Evolutionary conservation across 257 asterid genomes (phyloP).

Genomic region (Solanum chiquidenum): DNA sequence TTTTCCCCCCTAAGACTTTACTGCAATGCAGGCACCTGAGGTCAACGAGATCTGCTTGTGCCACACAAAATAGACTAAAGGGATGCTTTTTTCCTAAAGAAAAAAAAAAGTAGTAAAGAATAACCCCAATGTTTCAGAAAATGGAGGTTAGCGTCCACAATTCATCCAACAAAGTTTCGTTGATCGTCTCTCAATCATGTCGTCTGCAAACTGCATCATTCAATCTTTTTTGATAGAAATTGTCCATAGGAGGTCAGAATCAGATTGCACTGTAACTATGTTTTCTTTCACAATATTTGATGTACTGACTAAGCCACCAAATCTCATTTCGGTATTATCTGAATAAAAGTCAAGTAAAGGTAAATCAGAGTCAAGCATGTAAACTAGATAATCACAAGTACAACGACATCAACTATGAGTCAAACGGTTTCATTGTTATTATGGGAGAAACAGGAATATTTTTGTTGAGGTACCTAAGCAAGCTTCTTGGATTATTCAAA

Average conservation of each 20-base stretch:
- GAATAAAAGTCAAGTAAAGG: not conserved
- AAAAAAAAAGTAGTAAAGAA: not conserved
- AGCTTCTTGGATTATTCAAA: not conserved
- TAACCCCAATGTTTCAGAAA: not conserved
- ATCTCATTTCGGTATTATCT: slow-evolving; percentile 69
- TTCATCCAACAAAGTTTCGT: not conserved
- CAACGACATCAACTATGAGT: not conserved
- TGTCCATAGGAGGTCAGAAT: slow-evolving; percentile 84
- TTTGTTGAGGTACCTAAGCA: not conserved
- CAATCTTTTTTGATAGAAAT: slow-evolving; percentile 50
- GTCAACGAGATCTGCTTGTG: not conserved
- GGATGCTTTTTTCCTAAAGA: not conserved
- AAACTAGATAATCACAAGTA: not conserved
- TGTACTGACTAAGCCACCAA: slow-evolving; percentile 85
- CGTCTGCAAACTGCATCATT: not conserved
- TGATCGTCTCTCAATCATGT: not conserved
- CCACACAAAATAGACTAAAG: not conserved
- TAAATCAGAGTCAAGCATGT: not conserved
- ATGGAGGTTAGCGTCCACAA: not conserved
- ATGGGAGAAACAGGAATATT: not conserved
- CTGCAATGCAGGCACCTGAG: not conserved
- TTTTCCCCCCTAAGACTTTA: not conserved
- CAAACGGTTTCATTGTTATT: not conserved
- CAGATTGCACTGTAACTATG: slow-evolving; percentile 63
- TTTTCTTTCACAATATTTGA: slow-evolving; percentile 58